These are phyloP conservation scores for Talaromyces piceae DNA, from an alignment of 2,329 filamentous ascomycete species.

Conservation along the genomic window DNA sequence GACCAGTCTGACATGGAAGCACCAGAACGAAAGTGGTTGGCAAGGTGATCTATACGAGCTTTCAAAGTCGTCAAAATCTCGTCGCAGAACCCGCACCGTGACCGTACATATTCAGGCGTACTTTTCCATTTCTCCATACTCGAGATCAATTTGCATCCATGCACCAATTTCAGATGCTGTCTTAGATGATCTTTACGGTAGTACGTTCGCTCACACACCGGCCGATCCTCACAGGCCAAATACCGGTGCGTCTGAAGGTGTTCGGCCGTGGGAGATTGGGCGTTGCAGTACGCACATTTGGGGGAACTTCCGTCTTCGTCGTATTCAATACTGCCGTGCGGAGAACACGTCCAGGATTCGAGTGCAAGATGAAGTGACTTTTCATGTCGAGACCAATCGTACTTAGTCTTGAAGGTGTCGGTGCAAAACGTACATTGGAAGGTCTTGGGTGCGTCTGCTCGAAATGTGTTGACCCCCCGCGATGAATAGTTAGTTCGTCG, in stretches of 20 bases:
- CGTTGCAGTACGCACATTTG: conserved; percentile 45
- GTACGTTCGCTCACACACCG: conserved; percentile 45
- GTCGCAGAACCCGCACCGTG: conserved; percentile 27
- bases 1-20: conserved; percentile 32
- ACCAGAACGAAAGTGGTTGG: conserved; percentile 32
- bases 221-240: conserved; percentile 42
- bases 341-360: conserved; percentile 22
- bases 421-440: conserved; percentile 43
- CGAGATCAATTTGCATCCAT: conserved; percentile 42
- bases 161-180: conserved; percentile 49
- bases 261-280: conserved; percentile 36
- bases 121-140: conserved; percentile 50
- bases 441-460: conserved; percentile 1
- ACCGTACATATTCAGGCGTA: conserved; percentile 42
- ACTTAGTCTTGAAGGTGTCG: conserved; percentile 39
- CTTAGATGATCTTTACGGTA: conserved; percentile 52
- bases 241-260: conserved; percentile 46
- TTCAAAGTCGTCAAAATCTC: conserved; percentile 23
- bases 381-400: conserved; percentile 43
- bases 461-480: conserved; percentile 1
- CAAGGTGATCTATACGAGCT: conserved; percentile 32
- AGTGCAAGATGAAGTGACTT: conserved; percentile 40
- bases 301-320: not conserved
- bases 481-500: conserved; percentile 4
- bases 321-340: not conserved